phyloP scores from a whole-genome alignment of 2,329 filamentous ascomycete species.

The Botrytis sinoallii region DNA sequence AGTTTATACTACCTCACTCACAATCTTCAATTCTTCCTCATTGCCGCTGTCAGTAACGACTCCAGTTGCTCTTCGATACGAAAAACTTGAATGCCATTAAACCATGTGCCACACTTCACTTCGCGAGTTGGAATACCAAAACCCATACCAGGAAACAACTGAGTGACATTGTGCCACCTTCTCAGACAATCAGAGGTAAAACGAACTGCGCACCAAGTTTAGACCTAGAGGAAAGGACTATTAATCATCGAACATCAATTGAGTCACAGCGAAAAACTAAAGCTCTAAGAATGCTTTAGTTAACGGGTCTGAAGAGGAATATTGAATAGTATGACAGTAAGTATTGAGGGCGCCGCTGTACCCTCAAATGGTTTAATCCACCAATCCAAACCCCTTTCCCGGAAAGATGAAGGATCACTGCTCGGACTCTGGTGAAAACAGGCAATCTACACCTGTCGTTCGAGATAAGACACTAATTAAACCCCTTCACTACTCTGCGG shows the following conservation, averaged over 20 bases:
- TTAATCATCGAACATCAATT: background rate
- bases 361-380: no score
- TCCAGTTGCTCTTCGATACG: background rate
- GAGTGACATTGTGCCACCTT: background rate
- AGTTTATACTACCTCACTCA: background rate
- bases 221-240: no score
- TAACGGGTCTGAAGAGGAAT: background rate
- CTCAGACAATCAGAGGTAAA: background rate
- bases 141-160: background rate
- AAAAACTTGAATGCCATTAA: background rate
- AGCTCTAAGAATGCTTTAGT: background rate
- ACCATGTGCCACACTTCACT: accelerated
- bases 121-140: background rate
- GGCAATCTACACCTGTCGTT: background rate
- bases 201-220: background rate
- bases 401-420: no score
- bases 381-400: no score
- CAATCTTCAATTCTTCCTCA: background rate
- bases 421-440: background rate
- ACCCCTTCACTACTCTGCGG: background rate
- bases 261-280: no score
- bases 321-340: no score
- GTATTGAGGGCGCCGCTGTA: no score
- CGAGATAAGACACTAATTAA: background rate
- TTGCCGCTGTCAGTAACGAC: background rate